These are phyloP conservation scores for Neurospora pannonica DNA, from an alignment of 495 filamentous ascomycete species.

Conservation along the genomic window DNA sequence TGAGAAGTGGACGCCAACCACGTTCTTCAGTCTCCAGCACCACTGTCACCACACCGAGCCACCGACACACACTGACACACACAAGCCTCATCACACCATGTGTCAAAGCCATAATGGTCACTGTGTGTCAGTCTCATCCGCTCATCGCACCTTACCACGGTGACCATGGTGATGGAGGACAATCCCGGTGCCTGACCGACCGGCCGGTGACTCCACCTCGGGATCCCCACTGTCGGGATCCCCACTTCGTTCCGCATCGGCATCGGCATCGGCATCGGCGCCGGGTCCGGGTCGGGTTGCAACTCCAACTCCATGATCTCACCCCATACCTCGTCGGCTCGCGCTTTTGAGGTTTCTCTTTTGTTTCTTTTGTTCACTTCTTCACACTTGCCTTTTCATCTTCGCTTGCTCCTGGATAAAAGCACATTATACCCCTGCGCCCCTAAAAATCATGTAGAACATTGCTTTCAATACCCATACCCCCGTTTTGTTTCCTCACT, in stretches of 20 bases:
- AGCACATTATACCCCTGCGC: not conserved
- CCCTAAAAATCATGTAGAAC: not conserved
- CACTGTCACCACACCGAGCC: not conserved
- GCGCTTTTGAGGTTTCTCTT: not conserved
- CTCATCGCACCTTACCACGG: not conserved
- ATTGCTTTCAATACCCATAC: not conserved
- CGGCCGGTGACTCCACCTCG: not conserved
- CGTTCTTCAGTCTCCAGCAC: not conserved
- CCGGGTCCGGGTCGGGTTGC: not conserved
- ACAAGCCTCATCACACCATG: not conserved
- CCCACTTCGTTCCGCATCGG: not conserved
- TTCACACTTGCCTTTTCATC: not conserved
- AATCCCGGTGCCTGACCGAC: not conserved
- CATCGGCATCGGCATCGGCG: not conserved
- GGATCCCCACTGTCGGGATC: not conserved
- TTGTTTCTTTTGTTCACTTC: not conserved
- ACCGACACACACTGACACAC: not conserved
- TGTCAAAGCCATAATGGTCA: not conserved
- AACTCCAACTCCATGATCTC: not conserved
- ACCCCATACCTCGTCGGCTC: not conserved
- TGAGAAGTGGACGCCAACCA: too few relatives aligned
- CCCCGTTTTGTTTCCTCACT: not conserved
- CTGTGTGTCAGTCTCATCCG: not conserved
- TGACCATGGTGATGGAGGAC: not conserved
- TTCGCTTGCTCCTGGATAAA: not conserved